Evolutionary conservation across 2,329 filamentous ascomycete genomes (phyloP), one percentile per base, ranked within the genome.

Genomic region (Sclerotinia spermophila): DNA sequence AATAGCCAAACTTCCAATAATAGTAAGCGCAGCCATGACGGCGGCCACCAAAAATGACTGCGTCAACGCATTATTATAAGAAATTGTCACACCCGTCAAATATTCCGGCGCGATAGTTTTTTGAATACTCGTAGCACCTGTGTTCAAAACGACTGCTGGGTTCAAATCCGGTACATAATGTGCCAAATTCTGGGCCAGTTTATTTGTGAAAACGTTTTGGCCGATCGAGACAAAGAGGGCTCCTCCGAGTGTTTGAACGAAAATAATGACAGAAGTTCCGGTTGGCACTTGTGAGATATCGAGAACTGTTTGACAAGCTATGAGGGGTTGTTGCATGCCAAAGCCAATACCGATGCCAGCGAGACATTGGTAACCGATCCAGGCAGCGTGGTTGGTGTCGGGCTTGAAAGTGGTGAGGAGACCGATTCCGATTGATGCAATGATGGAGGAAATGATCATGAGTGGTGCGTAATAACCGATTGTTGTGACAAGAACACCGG

Each of bases 121-220:
- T 71, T 85, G 84, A 33, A 94, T 82, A 61, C 88, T 84, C 0
- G 90, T 93, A n/a, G 84, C 86, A 42, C 86, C 86, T 11, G 81
- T 83, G 11, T 78, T 80, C 70, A 86, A 79, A 53, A 88, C 83
- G 7, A 75, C 72, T 24, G 77, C 69, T 1, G 84, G 76, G 44
- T 84, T 79, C 8, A 87, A 75, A 1, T 81, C 82, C 0, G 84
- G 83, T 21, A 75, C 76, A 71, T 82, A 79, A 71, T 78, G 74
- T 58, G 78, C 79, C 27, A 82, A 73, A n/a, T 42, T 73, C 78
- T 79, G 24, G 15, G 80, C 77, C 27, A 82, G 77, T 33, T 81
- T 79, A 64, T 80, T 76, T 35, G 73, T 73, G 67, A 78, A 78
- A 42, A 87, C 82, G 1, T 84, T 84, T 76, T 88, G 85, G 0